Conservation (phyloP, 2,329 filamentous ascomycete genomes). For the Claviceps digitariae region DNA sequence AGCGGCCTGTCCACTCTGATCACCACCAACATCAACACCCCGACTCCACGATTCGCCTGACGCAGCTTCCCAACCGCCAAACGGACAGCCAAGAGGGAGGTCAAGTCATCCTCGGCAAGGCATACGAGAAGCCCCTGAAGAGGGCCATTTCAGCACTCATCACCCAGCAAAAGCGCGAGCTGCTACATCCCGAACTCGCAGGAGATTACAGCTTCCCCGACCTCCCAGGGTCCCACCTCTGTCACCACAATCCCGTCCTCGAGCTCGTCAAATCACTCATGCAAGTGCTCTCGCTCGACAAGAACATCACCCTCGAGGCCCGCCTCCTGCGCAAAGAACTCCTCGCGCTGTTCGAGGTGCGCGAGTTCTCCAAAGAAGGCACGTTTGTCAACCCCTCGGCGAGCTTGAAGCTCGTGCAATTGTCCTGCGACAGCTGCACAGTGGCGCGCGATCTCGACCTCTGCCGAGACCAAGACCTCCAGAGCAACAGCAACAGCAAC, state of each 20-base stretch:
- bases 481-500: constrained; percentile 20
- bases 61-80: constrained; percentile 43
- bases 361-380: constrained; percentile 84
- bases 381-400: constrained; percentile 76
- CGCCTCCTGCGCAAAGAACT: constrained; percentile 81
- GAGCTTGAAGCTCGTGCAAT: constrained; percentile 55
- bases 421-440: constrained; percentile 85
- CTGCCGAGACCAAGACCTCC: constrained; percentile 74
- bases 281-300: constrained; percentile 84
- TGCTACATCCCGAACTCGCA: constrained; percentile 77
- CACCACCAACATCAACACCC: constrained; percentile 14
- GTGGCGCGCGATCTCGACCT: constrained; percentile 80
- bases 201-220: constrained; percentile 75
- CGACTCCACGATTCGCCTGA: constrained; percentile 40
- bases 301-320: constrained; percentile 78
- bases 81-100: constrained; percentile 45
- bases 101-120: constrained; percentile 61
- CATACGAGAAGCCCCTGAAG: constrained; percentile 79
- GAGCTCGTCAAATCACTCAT: constrained; percentile 88
- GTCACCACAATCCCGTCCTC: constrained; percentile 54
- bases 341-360: constrained; percentile 79
- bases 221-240: constrained; percentile 56
- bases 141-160: constrained; percentile 78
- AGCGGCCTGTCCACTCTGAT: constrained; percentile 47
- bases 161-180: constrained; percentile 72